Base-by-base conservation (phyloP, 352 stramenopile genomes). In the Phytophthora syringae region DNA sequence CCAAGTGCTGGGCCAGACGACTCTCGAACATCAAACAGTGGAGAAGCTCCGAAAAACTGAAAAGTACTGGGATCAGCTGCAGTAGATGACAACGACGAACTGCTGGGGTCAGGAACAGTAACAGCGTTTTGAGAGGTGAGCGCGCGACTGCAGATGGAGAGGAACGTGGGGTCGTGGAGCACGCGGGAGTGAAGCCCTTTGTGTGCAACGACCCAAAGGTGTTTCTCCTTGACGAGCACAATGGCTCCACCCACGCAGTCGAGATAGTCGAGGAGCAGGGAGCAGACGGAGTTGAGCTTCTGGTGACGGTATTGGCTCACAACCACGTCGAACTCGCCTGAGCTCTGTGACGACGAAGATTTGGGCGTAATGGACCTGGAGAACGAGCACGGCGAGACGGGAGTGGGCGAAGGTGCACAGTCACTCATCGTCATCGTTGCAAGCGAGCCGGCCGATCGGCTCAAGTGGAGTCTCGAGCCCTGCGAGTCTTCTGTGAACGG, bases 261-360 rank as follows among this genome's bases (percentile, higher is more conserved):
- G 20, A 93, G 79, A 57, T 90, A 93, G 40, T 93, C 80, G 7
- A 81, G 53, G 1, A 93, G 58, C 27, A 93, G 49, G 1, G 80
- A 85, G 64, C 82, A 93, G 4, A 90, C 80, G 0, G 80, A 90
- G 50, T 88, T 77, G n/a, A 93, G 74, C 52, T 88, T 89, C 52
- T 81, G 66, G 63, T 86, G 88, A 52, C 77, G 76, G 32, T 86
- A 86, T 60, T 93, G 84, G 55, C 82, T 93, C 42, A 90, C 80
- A 57, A 86, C 84, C 24, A 92, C 84, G 18, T 84, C 76, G 59
- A 81, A 86, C 32, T 82, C 66, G 1, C 50, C 58, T 10, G 67
- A 60, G 45, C 51, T 68, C 9, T 61, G 25, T 1, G 63, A 62
- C 2, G 73, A 68, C 5, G 76, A 81, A 27, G 45, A 34, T 13